These are phyloP conservation scores for Trametopsis cervina DNA, from an alignment of 768 basidiomycete genomes.

Conservation along the genomic window DNA sequence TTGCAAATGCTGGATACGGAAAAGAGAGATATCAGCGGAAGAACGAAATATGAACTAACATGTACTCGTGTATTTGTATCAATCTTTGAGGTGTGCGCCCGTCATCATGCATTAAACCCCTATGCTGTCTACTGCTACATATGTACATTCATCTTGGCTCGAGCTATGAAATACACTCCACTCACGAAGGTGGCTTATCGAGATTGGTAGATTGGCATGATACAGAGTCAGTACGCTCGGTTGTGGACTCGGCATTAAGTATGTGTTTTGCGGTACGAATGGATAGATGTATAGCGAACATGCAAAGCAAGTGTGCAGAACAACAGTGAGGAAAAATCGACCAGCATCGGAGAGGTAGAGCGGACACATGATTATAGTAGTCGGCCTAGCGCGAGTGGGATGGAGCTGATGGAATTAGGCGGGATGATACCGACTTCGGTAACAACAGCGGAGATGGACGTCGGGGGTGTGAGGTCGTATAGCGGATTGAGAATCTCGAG, in stretches of 20 bases:
- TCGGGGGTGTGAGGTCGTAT: constrained; percentile 91
- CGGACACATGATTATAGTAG: not conserved
- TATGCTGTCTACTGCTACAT: not conserved
- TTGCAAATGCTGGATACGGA: not conserved
- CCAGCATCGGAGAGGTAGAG: not conserved
- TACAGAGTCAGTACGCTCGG: too few species aligned
- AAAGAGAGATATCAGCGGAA: not conserved
- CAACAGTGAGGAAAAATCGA: not conserved
- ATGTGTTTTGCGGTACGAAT: too few species aligned
- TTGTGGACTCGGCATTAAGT: too few species aligned
- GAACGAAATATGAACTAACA: too few species aligned
- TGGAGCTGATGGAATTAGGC: constrained; percentile 82
- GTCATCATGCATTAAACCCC: not conserved
- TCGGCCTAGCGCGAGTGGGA: constrained; percentile 58
- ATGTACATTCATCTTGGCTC: not conserved
- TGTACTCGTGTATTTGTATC: too few species aligned
- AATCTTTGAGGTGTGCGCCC: too few species aligned
- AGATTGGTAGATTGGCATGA: not conserved
- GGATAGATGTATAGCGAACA: too few species aligned
- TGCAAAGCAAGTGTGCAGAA: not conserved
- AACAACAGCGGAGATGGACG: constrained; percentile 90
- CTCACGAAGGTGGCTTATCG: not conserved
- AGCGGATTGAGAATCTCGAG: constrained; percentile 80
- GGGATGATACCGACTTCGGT: constrained; percentile 97
- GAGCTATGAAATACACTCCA: not conserved